A percentile compares a stretch with the other conserved stretches of the same genome.
phyloP scores from a whole-genome alignment of 495 filamentous ascomycete species.

The Apodospora peruviana region DNA sequence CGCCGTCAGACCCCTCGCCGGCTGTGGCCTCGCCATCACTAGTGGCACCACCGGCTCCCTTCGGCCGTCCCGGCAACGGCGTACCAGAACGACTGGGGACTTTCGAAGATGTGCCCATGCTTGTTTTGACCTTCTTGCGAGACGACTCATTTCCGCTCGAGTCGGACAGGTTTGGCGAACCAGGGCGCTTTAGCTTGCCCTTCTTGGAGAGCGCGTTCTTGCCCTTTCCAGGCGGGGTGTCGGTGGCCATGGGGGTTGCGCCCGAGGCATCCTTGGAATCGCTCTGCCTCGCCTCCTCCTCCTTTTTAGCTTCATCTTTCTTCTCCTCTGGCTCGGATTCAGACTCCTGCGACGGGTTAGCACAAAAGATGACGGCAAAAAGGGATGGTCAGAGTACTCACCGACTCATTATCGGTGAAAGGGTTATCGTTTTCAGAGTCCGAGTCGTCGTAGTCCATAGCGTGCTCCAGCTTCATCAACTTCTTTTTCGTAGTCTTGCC shows the following conservation, averaged over 20 bases:
- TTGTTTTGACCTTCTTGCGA: slow-evolving; percentile 83
- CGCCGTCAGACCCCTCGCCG: slow-evolving; percentile 70
- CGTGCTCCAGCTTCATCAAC: slow-evolving; percentile 76
- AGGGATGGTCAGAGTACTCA: no score
- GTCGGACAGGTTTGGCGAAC: slow-evolving; percentile 81
- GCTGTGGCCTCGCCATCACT: slow-evolving; percentile 77
- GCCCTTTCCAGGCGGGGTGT: slow-evolving; percentile 66
- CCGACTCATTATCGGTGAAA: slow-evolving; percentile 45
- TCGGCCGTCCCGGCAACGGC: slow-evolving; percentile 52
- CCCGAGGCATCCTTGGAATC: slow-evolving; percentile 64
- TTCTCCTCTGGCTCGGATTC: slow-evolving; percentile 34
- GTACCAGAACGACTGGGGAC: slow-evolving; percentile 44
- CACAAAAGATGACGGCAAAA: not conserved
- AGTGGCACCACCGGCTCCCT: slow-evolving; percentile 54
- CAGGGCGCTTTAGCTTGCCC: slow-evolving; percentile 71
- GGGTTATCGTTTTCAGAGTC: slow-evolving; percentile 61
- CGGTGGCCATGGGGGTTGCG: slow-evolving; percentile 53
- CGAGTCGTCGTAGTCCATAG: slow-evolving; percentile 76
- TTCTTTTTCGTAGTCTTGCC: slow-evolving; percentile 75
- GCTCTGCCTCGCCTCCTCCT: slow-evolving; percentile 60
- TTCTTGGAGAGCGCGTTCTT: slow-evolving; percentile 53
- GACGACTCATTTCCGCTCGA: slow-evolving; percentile 84
- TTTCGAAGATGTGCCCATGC: slow-evolving; percentile 41
- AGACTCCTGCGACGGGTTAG: slow-evolving; percentile 24
- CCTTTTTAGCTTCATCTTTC: slow-evolving; percentile 51